Evolutionary conservation across 495 filamentous ascomycete species (phyloP).

Genomic region (Lepidopterella palustris): DNA sequence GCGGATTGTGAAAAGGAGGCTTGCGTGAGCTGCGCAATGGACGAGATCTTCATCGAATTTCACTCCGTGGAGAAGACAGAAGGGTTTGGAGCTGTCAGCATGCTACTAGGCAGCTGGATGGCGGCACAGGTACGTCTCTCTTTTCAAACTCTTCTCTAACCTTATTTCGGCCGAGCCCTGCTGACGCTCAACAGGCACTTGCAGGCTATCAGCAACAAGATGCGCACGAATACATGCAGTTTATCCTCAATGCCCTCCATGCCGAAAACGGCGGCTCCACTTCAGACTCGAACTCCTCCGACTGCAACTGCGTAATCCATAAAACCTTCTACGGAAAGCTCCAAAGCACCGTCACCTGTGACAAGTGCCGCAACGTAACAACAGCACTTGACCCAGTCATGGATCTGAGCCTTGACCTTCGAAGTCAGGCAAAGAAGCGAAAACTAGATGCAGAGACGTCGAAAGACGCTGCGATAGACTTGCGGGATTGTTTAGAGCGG

Average conservation of each 20-base stretch:
- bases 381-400: conserved; percentile 77
- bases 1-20: conserved; percentile 57
- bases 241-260: conserved; percentile 81
- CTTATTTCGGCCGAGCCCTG: background rate
- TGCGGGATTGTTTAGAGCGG: conserved; percentile 73
- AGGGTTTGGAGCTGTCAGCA: conserved; percentile 74
- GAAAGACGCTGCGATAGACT: conserved; percentile 27
- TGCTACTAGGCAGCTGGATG: conserved; percentile 75
- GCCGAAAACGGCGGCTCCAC: conserved; percentile 45
- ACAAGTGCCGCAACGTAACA: conserved; percentile 69
- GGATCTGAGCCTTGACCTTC: conserved; percentile 76
- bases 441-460: conserved; percentile 38
- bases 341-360: conserved; percentile 79
- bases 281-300: conserved; percentile 48
- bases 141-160: conserved; percentile 41
- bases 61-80: conserved; percentile 73
- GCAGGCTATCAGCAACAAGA: conserved; percentile 92
- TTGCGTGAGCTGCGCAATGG: conserved; percentile 81
- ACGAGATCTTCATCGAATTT: conserved; percentile 88
- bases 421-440: conserved; percentile 50
- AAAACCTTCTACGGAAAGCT: conserved; percentile 82
- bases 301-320: conserved; percentile 82
- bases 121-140: conserved; percentile 47
- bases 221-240: conserved; percentile 92
- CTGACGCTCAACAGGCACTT: conserved; percentile 48